Percentiles rank a stretch among this genome's conserved stretches.
phyloP scores from a whole-genome alignment of 2,329 filamentous ascomycete species.

The Westerdykella aurantiaca region DNA sequence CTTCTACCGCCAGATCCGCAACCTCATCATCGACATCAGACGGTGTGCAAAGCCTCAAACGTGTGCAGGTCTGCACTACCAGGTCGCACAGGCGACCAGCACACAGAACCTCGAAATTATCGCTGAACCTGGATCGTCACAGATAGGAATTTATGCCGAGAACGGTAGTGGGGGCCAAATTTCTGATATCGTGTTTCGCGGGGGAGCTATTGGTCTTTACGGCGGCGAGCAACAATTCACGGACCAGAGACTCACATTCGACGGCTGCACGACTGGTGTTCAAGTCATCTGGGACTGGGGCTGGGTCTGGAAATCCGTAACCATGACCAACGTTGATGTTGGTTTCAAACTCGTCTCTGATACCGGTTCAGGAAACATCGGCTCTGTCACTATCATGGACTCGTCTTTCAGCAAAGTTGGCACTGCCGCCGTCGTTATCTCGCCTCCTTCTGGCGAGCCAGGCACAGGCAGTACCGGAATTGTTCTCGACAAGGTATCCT shows the following conservation, averaged over 20 bases:
- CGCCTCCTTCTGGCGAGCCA: constrained; percentile 25
- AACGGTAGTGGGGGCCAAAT: constrained; percentile 42
- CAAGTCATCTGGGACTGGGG: constrained; percentile 57
- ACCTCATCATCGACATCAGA: constrained; percentile 58
- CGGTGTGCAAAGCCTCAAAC: constrained; percentile 39
- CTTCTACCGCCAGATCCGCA: constrained; percentile 61
- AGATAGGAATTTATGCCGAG: constrained; percentile 43
- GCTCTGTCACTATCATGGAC: constrained; percentile 55
- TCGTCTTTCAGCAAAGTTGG: constrained; percentile 43
- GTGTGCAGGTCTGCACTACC: constrained; percentile 44
- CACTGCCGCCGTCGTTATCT: constrained; percentile 47
- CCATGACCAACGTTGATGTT: constrained; percentile 48
- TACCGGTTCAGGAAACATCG: constrained; percentile 42
- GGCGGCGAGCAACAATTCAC: constrained; percentile 51
- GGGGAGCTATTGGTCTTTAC: constrained; percentile 38
- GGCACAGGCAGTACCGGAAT: constrained; percentile 43
- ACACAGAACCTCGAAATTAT: constrained; percentile 44
- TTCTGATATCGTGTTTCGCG: constrained; percentile 42
- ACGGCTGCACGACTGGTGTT: constrained; percentile 49
- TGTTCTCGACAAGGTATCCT: constrained; percentile 54
- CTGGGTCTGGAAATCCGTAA: constrained; percentile 50
- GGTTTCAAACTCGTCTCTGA: constrained; percentile 46
- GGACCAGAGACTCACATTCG: constrained; percentile 51
- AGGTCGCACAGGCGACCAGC: constrained; percentile 42
- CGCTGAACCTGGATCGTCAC: constrained; percentile 40